phyloP scores from a whole-genome alignment of 495 filamentous ascomycete species.

The Lophium mytilinum region DNA sequence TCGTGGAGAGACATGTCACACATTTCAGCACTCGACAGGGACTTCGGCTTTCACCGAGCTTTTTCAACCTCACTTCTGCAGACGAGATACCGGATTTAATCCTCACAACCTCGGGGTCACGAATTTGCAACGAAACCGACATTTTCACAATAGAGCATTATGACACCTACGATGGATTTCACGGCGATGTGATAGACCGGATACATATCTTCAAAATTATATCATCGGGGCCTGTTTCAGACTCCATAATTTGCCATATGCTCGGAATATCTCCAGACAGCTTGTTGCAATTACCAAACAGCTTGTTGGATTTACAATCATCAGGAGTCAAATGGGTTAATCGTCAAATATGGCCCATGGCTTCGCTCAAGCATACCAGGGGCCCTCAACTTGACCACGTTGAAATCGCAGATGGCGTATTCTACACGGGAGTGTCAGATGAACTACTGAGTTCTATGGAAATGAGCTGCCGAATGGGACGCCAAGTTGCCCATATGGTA shows the following conservation, averaged over 20 bases:
- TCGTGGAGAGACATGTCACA: conserved; percentile 4
- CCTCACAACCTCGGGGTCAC: not conserved
- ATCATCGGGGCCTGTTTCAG: conserved; percentile 3
- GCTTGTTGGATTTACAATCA: not conserved
- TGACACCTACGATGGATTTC: not conserved
- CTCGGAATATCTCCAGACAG: not conserved
- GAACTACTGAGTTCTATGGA: conserved; percentile 6
- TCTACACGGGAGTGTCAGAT: conserved; percentile 4
- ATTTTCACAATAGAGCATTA: not conserved
- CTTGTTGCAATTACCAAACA: not conserved
- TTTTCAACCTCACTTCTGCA: conserved; percentile 2
- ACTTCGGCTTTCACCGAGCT: not conserved
- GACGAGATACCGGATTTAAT: conserved; percentile 1
- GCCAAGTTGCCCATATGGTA: not conserved
- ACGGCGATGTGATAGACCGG: not conserved
- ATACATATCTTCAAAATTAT: conserved; percentile 3
- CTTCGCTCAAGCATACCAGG: not conserved
- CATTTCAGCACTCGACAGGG: conserved; percentile 1
- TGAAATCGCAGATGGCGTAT: conserved; percentile 1
- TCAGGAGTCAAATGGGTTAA: conserved; percentile 1
- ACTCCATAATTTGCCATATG: conserved; percentile 1
- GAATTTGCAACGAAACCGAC: not conserved
- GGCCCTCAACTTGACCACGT: conserved; percentile 7
- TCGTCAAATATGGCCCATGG: conserved; percentile 3
- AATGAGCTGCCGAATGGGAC: conserved; percentile 6